Conservation (phyloP, 176 grass and related monocot species). For the Avena eriantha region DNA sequence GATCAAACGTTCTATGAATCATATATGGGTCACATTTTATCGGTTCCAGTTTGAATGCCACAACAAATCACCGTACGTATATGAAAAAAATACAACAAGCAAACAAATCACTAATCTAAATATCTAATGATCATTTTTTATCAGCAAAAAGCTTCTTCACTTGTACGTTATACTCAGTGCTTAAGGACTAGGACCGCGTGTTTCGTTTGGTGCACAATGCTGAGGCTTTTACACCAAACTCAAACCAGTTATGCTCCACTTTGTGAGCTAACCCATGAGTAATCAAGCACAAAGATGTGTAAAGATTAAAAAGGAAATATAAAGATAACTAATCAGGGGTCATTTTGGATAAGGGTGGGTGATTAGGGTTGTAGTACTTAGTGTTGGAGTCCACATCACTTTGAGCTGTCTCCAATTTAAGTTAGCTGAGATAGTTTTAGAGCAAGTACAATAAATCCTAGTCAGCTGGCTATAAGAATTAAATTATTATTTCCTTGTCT, state of each 20-base stretch:
- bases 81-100: neutral
- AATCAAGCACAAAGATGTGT: conserved; percentile 25
- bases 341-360: conserved; percentile 11
- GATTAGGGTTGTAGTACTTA: neutral
- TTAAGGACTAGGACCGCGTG: conserved; percentile 41
- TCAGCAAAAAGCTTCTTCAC: neutral
- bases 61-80: neutral
- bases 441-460: no score
- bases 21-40: no score
- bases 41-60: neutral
- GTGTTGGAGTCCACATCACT: conserved; percentile 54
- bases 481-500: no score
- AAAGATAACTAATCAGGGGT: neutral
- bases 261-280: conserved; percentile 4
- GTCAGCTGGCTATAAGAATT: no score
- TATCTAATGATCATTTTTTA: neutral
- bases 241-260: conserved; percentile 43
- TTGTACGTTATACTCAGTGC: conserved; percentile 40
- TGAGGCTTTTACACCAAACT: conserved; percentile 25
- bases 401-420: conserved; percentile 45
- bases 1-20: no score
- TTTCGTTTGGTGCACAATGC: conserved; percentile 9
- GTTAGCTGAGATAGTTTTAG: conserved; percentile 25
- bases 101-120: conserved; percentile 8
- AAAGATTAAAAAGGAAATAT: conserved; percentile 36